These are phyloP conservation scores for Limtongia smithiae DNA, from an alignment of 805 yeast genomes.

Conservation along the genomic window DNA sequence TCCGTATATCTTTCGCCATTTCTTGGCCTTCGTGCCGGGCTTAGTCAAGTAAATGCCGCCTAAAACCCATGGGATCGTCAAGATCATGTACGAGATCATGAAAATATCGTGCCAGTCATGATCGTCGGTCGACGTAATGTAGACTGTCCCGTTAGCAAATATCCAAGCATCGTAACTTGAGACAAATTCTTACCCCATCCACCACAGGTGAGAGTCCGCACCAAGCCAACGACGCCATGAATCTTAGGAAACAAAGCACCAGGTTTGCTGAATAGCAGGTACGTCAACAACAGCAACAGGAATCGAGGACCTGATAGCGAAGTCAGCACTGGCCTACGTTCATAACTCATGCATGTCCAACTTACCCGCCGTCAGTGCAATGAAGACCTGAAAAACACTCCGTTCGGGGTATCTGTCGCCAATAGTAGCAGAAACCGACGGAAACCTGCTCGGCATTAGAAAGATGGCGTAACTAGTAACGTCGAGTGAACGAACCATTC, in stretches of 20 bases:
- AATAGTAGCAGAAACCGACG: constrained; percentile 93
- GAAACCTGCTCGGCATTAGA: constrained; percentile 48
- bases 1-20: constrained; percentile 51
- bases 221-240: constrained; percentile 53
- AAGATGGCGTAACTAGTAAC: background rate
- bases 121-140: constrained; percentile 93
- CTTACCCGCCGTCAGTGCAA: constrained; percentile 82
- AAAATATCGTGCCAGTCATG: constrained; percentile 94
- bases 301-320: constrained; percentile 34
- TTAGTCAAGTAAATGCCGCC: constrained; percentile 55
- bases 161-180: background rate
- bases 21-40: constrained; percentile 45
- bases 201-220: constrained; percentile 94
- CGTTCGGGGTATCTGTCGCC: constrained; percentile 97
- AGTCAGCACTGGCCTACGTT: constrained; percentile 42
- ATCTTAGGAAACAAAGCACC: constrained; percentile 40
- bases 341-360: background rate
- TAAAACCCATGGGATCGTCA: constrained; percentile 89
- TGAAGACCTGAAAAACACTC: constrained; percentile 82
- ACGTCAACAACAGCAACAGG: constrained; percentile 22
- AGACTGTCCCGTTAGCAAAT: constrained; percentile 45
- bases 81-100: constrained; percentile 84
- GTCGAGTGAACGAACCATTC: constrained; percentile 60
- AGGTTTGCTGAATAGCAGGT: constrained; percentile 22
- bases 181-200: constrained; percentile 60